These are phyloP conservation scores for Yarrowia divulgata DNA, from an alignment of 805 yeast species.

Conservation along the genomic window DNA sequence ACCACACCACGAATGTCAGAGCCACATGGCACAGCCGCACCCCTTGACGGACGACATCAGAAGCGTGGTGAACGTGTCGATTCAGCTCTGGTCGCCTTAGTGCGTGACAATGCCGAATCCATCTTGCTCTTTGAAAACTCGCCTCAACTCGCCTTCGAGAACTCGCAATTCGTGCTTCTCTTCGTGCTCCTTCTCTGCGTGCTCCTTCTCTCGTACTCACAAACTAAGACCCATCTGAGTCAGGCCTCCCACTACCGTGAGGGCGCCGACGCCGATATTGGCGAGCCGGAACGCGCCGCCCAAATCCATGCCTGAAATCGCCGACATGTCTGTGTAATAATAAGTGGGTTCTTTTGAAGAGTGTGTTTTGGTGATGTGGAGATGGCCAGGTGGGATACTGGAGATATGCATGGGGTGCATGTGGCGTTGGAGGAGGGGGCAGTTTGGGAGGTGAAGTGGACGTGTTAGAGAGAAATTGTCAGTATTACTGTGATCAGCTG, in stretches of 20 bases:
- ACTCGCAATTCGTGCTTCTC: too few relatives aligned
- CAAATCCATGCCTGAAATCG: constrained; percentile 42
- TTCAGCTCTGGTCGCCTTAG: too few relatives aligned
- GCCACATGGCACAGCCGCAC: too few relatives aligned
- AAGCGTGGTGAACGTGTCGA: too few relatives aligned
- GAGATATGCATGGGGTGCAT: constrained; percentile 19
- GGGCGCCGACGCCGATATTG: constrained; percentile 48
- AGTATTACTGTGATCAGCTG: neutral
- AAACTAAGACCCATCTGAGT: constrained; percentile 45
- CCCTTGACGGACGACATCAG: too few relatives aligned
- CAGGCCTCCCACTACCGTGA: constrained; percentile 47
- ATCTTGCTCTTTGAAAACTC: too few relatives aligned
- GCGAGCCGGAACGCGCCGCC: constrained; percentile 49
- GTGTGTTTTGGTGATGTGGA: constrained; percentile 8
- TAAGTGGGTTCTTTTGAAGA: neutral
- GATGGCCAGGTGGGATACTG: constrained; percentile 27
- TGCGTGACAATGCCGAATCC: too few relatives aligned
- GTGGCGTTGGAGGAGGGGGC: neutral
- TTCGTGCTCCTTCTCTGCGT: too few relatives aligned
- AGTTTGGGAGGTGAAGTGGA: neutral
- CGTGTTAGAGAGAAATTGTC: neutral
- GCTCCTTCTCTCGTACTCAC: constrained; percentile 9
- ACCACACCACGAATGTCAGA: too few relatives aligned
- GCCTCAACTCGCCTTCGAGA: too few relatives aligned
- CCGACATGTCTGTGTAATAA: constrained; percentile 19